Percentiles rank a stretch among this genome's conserved stretches.
phyloP scores from a whole-genome alignment of 441 rosid species.

The Sinapis alba region DNA sequence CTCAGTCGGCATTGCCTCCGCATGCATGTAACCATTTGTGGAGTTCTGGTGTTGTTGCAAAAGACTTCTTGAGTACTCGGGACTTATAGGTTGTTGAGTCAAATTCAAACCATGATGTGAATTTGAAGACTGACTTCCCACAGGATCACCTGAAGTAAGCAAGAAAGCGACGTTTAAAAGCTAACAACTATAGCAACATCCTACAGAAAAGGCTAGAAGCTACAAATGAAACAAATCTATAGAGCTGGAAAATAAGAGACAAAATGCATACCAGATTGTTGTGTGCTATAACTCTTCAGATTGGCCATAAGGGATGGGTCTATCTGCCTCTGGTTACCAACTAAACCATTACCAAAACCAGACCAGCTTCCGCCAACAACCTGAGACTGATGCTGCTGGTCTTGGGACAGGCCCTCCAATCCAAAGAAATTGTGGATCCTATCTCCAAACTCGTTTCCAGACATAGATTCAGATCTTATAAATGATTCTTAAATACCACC shows the following conservation, averaged over 20 bases:
- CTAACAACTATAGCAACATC: neutral
- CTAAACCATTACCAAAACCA: slow-evolving; percentile 51
- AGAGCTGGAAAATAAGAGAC: neutral
- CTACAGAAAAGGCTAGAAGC: neutral
- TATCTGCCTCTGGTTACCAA: slow-evolving; percentile 59
- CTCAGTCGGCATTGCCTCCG: slow-evolving; percentile 56
- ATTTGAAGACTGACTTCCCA: slow-evolving; percentile 47
- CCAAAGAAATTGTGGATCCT: slow-evolving; percentile 74
- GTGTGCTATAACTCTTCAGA: slow-evolving; percentile 50
- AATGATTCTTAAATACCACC: slow-evolving; percentile 27
- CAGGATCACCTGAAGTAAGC: slow-evolving; percentile 55
- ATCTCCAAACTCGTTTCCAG: slow-evolving; percentile 86
- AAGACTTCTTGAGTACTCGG: slow-evolving; percentile 55
- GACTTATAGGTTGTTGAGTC: slow-evolving; percentile 53
- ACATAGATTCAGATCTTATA: slow-evolving; percentile 58
- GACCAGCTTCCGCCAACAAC: slow-evolving; percentile 62
- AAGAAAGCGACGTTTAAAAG: neutral
- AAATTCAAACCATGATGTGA: slow-evolving; percentile 56
- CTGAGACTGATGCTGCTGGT: slow-evolving; percentile 60
- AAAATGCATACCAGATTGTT: slow-evolving; percentile 56
- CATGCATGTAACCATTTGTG: slow-evolving; percentile 67
- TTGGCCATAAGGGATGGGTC: slow-evolving; percentile 50
- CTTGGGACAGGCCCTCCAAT: slow-evolving; percentile 59
- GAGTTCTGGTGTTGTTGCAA: slow-evolving; percentile 49
- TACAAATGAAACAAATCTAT: neutral